A percentile compares a stretch with the other conserved stretches of the same genome.
These are phyloP conservation scores for Colletotrichum euphorbiae DNA, from an alignment of 2,329 filamentous ascomycete genomes.

Conservation along the genomic window DNA sequence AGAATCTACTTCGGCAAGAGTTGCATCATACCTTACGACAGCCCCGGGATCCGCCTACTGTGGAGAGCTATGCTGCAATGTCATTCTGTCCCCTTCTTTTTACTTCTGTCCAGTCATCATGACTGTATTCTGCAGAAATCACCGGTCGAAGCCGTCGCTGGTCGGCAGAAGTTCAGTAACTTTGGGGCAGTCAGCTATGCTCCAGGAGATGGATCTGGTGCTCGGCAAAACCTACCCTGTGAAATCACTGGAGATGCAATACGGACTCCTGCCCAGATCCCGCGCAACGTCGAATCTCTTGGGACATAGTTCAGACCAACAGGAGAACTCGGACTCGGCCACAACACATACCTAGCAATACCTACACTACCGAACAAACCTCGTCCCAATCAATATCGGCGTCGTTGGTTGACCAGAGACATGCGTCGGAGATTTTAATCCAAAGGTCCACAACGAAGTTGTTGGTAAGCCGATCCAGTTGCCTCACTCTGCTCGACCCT, in stretches of 20 bases:
- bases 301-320: conserved; percentile 6
- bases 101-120: not conserved
- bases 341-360: not conserved
- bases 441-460: conserved; percentile 21
- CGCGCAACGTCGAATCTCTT: not conserved
- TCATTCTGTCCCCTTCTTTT: not conserved
- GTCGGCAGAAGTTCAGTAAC: not conserved
- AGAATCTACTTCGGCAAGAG: conserved; percentile 10
- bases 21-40: not conserved
- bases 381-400: not conserved
- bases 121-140: not conserved
- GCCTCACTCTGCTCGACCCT: conserved; percentile 12
- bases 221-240: not conserved
- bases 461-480: conserved; percentile 20
- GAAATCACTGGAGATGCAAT: not conserved
- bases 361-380: too few species aligned
- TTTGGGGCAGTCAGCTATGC: not conserved
- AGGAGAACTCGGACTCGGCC: conserved; percentile 3
- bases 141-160: too few species aligned
- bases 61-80: conserved; percentile 14
- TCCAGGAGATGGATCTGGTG: not conserved
- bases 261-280: not conserved
- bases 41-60: conserved; percentile 8
- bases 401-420: conserved; percentile 22
- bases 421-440: conserved; percentile 34